These are phyloP conservation scores for Neophaeococcomyces mojaviensis DNA, from an alignment of 2,329 filamentous ascomycete genomes.

Conservation along the genomic window DNA sequence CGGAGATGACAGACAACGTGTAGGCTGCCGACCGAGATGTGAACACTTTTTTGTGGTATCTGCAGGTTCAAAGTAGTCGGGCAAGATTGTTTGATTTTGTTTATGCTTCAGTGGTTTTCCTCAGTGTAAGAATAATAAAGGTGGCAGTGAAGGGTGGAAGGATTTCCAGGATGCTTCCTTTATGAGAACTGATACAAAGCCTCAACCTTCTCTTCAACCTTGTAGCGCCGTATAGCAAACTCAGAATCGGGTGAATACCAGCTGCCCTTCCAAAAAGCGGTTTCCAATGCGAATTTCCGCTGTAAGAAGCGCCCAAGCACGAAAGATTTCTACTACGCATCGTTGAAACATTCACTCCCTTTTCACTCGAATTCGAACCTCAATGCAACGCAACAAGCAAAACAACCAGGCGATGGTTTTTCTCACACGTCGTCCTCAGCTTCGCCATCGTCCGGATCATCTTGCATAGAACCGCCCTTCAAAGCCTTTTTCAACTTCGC, in stretches of 20 bases:
- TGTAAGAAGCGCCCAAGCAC: too few species aligned
- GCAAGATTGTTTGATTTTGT: background rate
- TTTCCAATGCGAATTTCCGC: too few species aligned
- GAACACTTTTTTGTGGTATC: background rate
- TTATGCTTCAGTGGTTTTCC: background rate
- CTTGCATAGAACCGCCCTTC: background rate
- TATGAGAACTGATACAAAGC: background rate
- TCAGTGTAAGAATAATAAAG: background rate
- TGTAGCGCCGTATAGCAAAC: too few species aligned
- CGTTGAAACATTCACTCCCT: too few species aligned
- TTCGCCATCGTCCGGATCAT: conserved; percentile 8
- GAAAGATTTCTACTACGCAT: too few species aligned
- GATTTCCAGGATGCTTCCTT: background rate
- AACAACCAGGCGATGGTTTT: background rate
- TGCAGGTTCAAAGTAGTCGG: background rate
- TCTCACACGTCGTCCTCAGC: conserved; percentile 3
- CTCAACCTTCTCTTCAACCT: too few species aligned
- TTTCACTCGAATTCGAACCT: too few species aligned
- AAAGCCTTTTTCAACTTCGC: conserved; percentile 15
- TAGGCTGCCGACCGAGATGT: too few species aligned
- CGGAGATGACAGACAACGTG: too few species aligned
- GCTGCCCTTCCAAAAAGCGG: too few species aligned
- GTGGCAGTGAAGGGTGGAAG: background rate
- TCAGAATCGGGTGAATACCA: too few species aligned
- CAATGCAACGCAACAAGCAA: too few species aligned